Percentiles rank a stretch among this genome's conserved stretches.
Evolutionary conservation across 2,329 filamentous ascomycete species (phyloP).

Genomic region (Fusarium papillatum): DNA sequence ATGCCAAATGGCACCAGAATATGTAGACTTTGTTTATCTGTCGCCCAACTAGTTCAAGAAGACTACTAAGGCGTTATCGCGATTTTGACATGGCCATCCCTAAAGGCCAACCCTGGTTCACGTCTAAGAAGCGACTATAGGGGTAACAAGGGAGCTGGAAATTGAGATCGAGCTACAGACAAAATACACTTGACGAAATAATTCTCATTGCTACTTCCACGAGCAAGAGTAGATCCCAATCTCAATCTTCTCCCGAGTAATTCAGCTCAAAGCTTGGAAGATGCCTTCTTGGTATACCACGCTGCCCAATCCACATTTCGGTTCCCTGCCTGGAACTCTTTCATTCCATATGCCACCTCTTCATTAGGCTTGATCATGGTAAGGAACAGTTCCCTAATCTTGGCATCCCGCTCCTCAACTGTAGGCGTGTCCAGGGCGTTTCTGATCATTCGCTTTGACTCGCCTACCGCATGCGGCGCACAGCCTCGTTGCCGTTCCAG

Average conservation of each 20-base stretch:
- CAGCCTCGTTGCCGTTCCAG: not conserved
- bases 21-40: not conserved
- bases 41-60: not conserved
- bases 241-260: not conserved
- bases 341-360: not conserved
- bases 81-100: not conserved
- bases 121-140: not conserved
- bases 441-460: not conserved
- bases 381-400: not conserved
- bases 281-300: not conserved
- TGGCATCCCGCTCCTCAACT: not conserved
- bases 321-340: not conserved
- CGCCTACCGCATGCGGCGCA: not conserved
- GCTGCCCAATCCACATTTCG: not conserved
- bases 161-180: not conserved
- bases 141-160: not conserved
- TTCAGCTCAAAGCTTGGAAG: not conserved
- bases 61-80: not conserved
- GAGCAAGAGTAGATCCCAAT: not conserved
- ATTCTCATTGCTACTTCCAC: not conserved
- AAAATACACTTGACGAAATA: not conserved
- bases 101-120: not conserved
- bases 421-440: not conserved
- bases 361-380: not conserved
- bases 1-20: no score